A percentile compares a stretch with the other conserved stretches of the same genome.
Evolutionary conservation across 331 rosid genomes (phyloP).

Genomic region (Acacia pycnantha): DNA sequence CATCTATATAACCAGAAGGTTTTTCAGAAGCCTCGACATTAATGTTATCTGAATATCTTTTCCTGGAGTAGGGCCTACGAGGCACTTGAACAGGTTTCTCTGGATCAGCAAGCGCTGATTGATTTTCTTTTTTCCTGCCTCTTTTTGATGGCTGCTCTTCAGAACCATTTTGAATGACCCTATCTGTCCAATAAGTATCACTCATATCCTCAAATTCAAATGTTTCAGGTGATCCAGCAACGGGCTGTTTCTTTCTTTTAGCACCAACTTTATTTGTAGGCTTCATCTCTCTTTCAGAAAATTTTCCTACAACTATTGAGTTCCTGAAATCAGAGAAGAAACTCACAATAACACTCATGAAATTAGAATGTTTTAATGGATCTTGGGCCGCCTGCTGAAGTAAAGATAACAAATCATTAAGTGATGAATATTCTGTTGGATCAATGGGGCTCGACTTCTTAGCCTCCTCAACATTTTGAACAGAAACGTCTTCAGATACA

Average conservation of each 20-base stretch:
- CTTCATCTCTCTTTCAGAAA: constrained; percentile 40
- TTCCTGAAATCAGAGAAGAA: constrained; percentile 91
- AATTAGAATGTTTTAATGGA: constrained; percentile 52
- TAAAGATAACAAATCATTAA: constrained; percentile 65
- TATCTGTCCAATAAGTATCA: constrained; percentile 94
- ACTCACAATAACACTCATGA: constrained; percentile 47
- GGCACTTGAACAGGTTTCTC: constrained; percentile 59
- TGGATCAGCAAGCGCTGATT: constrained; percentile 44
- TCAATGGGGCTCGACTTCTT: constrained; percentile 33
- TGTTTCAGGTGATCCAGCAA: constrained; percentile 56
- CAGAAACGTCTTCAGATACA: constrained; percentile 43
- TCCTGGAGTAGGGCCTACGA: constrained; percentile 73
- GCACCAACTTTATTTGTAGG: constrained; percentile 41
- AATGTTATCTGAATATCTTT: constrained; percentile 48
- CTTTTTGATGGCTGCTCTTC: constrained; percentile 68
- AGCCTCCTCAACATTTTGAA: constrained; percentile 50
- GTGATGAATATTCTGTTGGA: constrained; percentile 60
- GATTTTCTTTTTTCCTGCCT: constrained; percentile 53
- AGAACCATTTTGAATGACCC: constrained; percentile 78
- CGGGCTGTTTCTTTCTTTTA: constrained; percentile 57
- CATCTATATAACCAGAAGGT: constrained; percentile 66
- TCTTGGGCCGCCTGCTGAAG: constrained; percentile 67
- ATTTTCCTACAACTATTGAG: constrained; percentile 46
- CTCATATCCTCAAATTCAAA: constrained; percentile 97
- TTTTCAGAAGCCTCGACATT: constrained; percentile 49